Conservation (phyloP, 2,329 filamentous ascomycete species). For the Fusarium sp. region DNA sequence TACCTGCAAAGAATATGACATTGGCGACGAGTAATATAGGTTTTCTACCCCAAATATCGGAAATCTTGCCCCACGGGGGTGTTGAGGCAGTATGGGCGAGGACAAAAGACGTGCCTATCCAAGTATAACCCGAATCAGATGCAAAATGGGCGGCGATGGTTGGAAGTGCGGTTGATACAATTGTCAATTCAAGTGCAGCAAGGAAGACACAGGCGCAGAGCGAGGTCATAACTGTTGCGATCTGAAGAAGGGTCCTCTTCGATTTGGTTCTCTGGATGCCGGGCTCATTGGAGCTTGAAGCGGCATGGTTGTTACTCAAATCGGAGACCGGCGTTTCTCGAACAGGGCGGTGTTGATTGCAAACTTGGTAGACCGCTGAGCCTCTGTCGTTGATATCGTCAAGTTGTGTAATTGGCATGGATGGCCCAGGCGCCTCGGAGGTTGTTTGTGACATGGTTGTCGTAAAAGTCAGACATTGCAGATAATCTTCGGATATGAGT, state of each 20-base stretch:
- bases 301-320: not conserved
- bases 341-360: too few relatives aligned
- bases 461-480: too few relatives aligned
- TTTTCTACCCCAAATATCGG: slow-evolving; percentile 68
- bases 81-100: slow-evolving; percentile 73
- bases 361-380: not conserved
- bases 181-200: slow-evolving; percentile 62
- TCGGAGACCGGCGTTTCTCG: not conserved
- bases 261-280: not conserved
- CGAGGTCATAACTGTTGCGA: slow-evolving; percentile 48
- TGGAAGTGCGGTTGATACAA: slow-evolving; percentile 69
- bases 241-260: slow-evolving; percentile 31
- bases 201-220: slow-evolving; percentile 55
- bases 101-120: slow-evolving; percentile 80
- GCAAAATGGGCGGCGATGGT: slow-evolving; percentile 67
- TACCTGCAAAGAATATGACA: slow-evolving; percentile 62
- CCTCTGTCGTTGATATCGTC: not conserved
- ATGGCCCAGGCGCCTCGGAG: not conserved
- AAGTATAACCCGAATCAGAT: slow-evolving; percentile 74
- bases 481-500: too few relatives aligned
- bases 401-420: not conserved
- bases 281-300: not conserved
- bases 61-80: slow-evolving; percentile 75
- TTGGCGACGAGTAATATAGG: slow-evolving; percentile 59
- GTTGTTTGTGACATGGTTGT: slow-evolving; percentile 23